A percentile compares a stretch with the other conserved stretches of the same genome.
Conservation (phyloP, 257 asterid species). For the Solanum sejunctum region DNA sequence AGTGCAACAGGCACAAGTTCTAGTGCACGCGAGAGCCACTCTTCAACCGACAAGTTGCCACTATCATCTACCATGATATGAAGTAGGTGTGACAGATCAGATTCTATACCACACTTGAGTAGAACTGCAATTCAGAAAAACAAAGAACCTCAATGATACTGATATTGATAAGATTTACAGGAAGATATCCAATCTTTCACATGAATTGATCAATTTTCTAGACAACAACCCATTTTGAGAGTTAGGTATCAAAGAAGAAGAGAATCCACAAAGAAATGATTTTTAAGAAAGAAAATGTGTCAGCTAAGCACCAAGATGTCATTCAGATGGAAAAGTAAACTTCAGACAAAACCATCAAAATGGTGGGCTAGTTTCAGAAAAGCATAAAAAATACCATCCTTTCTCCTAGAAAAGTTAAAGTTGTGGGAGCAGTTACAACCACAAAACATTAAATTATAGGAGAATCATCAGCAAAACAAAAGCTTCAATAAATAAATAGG, state of each 20-base stretch:
- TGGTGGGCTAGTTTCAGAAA: conserved; percentile 31
- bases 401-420: conserved; percentile 19
- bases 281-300: not conserved
- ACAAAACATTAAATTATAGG: conserved; percentile 18
- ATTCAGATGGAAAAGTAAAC: conserved; percentile 1
- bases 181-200: not conserved
- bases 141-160: not conserved
- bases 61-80: conserved; percentile 55
- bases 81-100: not conserved
- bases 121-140: conserved; percentile 20
- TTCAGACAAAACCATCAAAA: not conserved
- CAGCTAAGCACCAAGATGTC: not conserved
- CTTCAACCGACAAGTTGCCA: conserved; percentile 51
- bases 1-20: conserved; percentile 65
- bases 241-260: not conserved
- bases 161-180: not conserved
- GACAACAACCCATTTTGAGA: not conserved
- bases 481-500: conserved; percentile 12
- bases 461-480: conserved; percentile 3
- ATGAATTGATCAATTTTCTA: not conserved
- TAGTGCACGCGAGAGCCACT: conserved; percentile 60
- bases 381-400: conserved; percentile 8
- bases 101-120: conserved; percentile 12
- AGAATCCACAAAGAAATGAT: not conserved
- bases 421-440: conserved; percentile 38